Conservation (phyloP, 352 stramenopile genomes). For the Phytophthora constricta region DNA sequence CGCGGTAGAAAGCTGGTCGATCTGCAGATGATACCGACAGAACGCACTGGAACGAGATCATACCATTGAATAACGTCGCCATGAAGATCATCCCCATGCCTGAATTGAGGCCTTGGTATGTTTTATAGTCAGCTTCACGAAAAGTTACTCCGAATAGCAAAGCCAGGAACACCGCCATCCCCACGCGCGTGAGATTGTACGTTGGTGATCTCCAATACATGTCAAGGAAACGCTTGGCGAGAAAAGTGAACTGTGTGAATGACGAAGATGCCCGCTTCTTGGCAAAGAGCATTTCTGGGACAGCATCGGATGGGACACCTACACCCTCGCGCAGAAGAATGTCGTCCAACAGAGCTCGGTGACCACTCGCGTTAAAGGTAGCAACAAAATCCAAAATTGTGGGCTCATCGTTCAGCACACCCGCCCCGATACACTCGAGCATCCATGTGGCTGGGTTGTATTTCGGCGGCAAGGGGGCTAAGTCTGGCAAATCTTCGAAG, state of each 20-base stretch:
- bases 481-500: constrained; percentile 53
- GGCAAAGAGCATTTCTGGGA: constrained; percentile 31
- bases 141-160: constrained; percentile 83
- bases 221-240: constrained; percentile 33
- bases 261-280: constrained; percentile 36
- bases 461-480: constrained; percentile 42
- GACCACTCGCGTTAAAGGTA: constrained; percentile 34
- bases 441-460: constrained; percentile 88
- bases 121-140: constrained; percentile 43
- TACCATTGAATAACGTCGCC: constrained; percentile 83
- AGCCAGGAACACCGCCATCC: constrained; percentile 76
- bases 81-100: constrained; percentile 88
- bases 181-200: constrained; percentile 87
- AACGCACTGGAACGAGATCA: constrained; percentile 78
- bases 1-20: constrained; percentile 88
- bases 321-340: constrained; percentile 28
- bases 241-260: constrained; percentile 32
- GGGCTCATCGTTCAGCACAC: constrained; percentile 26
- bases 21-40: constrained; percentile 78
- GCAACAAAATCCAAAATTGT: constrained; percentile 44
- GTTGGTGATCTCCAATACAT: constrained; percentile 78
- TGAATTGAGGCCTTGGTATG: constrained; percentile 57
- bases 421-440: constrained; percentile 59
- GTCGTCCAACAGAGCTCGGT: constrained; percentile 25
- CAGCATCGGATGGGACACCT: constrained; percentile 17